Conservation (phyloP, 2,329 filamentous ascomycete genomes). For the Phaeosphaeriaceae sp. region DNA sequence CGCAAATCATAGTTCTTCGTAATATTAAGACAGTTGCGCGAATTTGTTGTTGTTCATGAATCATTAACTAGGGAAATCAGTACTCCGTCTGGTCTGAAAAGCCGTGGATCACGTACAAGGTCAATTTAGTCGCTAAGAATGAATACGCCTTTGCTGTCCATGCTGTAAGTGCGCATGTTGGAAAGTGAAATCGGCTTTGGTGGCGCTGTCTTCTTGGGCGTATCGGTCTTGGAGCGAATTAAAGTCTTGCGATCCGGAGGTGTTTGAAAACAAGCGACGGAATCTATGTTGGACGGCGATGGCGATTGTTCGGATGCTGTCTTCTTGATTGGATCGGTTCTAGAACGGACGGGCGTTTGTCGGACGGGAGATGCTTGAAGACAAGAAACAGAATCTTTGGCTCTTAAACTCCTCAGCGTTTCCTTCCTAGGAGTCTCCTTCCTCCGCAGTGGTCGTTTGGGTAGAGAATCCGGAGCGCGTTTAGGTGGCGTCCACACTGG, state of each 20-base stretch:
- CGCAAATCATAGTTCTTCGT: constrained; percentile 1
- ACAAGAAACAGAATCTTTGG: constrained; percentile 44
- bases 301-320: background rate
- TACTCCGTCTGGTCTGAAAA: background rate
- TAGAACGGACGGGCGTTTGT: constrained; percentile 16
- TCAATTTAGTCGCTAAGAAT: constrained; percentile 1
- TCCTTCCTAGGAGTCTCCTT: constrained; percentile 34
- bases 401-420: constrained; percentile 40
- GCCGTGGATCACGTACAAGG: background rate
- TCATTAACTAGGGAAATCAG: constrained; percentile 2
- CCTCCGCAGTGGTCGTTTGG: constrained; percentile 20
- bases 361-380: constrained; percentile 41
- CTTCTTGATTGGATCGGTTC: background rate
- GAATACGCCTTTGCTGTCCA: constrained; percentile 9
- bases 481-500: constrained; percentile 15
- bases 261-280: background rate
- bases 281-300: background rate
- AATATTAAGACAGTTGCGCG: background rate
- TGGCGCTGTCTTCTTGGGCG: background rate
- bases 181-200: background rate
- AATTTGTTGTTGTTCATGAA: constrained; percentile 1
- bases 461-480: constrained; percentile 14
- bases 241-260: background rate
- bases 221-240: background rate
- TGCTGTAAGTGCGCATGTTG: constrained; percentile 2